Base-by-base conservation (phyloP, 208 protist species). In the Jaenimonas drosophilae region DNA sequence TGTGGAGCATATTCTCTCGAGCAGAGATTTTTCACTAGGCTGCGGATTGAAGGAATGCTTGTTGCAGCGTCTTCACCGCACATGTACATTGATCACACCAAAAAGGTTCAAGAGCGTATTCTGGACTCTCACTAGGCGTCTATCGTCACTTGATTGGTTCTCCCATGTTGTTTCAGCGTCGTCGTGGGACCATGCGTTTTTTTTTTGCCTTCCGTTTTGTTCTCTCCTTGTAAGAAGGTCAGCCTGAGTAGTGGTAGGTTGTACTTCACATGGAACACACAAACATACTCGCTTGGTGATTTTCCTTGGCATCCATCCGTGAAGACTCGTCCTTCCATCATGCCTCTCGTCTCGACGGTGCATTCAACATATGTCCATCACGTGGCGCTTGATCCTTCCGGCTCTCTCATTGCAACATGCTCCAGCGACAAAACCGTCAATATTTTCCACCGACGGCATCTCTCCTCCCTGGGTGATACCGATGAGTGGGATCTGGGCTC, bases 401-500 rank as follows among this genome's bases (percentile, higher is more conserved):
- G 79, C 6, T 56, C 67, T 4, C 65, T 94, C 2, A 54, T 94
- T 37, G 86, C 86, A 16, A 75, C 81, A 26, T 90, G 86, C 56
- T 90, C 80, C 4, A 91, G 81, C 52, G 86, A 94, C 61, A 86
- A 86, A 45, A 75, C 66, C 21, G 79, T 91, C 27, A 70, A 88
- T 38, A 63, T 94, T 5, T 88, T 87, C 44, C 64, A 86, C 62
- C 62, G 78, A 17, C 54, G 49, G 27, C 33, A 34, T 23, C 30
- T 39, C n/a, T 33, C 38, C 16, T 31, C 28, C 19, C 32, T 28
- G 17, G 29, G 19, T 5, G 42, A 41, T 1, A 41, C 24, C n/a
- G 44, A 42, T 21, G 43, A 34, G 20, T 94, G 86, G 81, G 69
- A 64, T 49, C 61, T 67, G 1, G 73, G 70, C 29, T 88, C 70